Percentiles rank a stretch among this genome's conserved stretches.
phyloP scores from a whole-genome alignment of 2,329 filamentous ascomycete species.

The Pseudogymnoascus sp. region DNA sequence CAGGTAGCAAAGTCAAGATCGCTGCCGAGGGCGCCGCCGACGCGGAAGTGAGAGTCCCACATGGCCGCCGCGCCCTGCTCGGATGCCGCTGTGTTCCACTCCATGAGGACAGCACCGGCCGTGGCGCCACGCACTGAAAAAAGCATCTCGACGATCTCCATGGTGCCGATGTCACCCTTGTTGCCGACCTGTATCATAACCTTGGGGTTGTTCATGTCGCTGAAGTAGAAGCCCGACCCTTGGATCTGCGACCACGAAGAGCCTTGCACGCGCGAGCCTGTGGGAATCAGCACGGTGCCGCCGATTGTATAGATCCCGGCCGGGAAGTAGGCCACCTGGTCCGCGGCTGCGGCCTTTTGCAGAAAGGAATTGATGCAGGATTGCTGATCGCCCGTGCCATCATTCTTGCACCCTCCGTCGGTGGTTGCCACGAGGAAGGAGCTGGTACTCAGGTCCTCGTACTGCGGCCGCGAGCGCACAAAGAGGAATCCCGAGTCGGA shows the following conservation, averaged over 20 bases:
- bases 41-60: constrained; percentile 32
- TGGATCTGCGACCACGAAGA: constrained; percentile 35
- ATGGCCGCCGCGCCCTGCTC: constrained; percentile 38
- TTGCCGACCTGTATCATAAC: constrained; percentile 52
- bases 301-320: constrained; percentile 47
- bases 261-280: constrained; percentile 32
- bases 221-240: constrained; percentile 37
- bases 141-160: constrained; percentile 56
- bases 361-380: constrained; percentile 37
- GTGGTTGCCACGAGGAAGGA: constrained; percentile 36
- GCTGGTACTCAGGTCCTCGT: constrained; percentile 32
- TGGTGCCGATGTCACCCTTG: constrained; percentile 45
- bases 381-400: constrained; percentile 54
- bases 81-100: constrained; percentile 50
- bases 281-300: constrained; percentile 38
- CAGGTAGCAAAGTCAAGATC: constrained; percentile 36
- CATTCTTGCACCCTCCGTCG: constrained; percentile 45
- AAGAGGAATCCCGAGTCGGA: constrained; percentile 41
- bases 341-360: constrained; percentile 34
- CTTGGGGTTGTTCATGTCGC: constrained; percentile 43
- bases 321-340: constrained; percentile 48
- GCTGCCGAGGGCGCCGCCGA: constrained; percentile 40
- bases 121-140: constrained; percentile 51
- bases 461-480: constrained; percentile 48
- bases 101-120: constrained; percentile 52